phyloP scores from a whole-genome alignment of 768 basidiomycete genomes.

The Boletus pseudo-olivaceus region DNA sequence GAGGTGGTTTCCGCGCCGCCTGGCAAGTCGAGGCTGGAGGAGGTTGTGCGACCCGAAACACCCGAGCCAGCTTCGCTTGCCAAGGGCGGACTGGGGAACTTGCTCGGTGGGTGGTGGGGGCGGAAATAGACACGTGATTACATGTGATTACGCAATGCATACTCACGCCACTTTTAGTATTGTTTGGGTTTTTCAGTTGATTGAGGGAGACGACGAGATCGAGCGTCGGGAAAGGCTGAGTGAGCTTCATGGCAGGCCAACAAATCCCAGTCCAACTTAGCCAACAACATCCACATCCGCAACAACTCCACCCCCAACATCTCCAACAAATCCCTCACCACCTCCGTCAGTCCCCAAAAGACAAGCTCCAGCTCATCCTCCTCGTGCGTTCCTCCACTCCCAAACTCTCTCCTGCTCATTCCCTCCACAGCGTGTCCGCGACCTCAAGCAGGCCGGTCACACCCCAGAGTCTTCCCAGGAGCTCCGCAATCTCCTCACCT shows the following conservation, averaged over 20 bases:
- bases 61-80: constrained; percentile 46
- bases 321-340: constrained; percentile 2
- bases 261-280: constrained; percentile 25
- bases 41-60: constrained; percentile 42
- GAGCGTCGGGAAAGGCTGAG: constrained; percentile 2
- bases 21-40: constrained; percentile 56
- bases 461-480: constrained; percentile 45
- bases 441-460: constrained; percentile 41
- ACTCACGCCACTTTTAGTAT: constrained; percentile 24
- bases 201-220: constrained; percentile 9
- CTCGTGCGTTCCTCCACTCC: constrained; percentile 1
- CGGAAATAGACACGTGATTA: constrained; percentile 26
- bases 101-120: constrained; percentile 87
- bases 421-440: constrained; percentile 39
- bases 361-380: constrained; percentile 25
- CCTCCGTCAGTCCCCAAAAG: constrained; percentile 20
- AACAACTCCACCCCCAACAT: constrained; percentile 8
- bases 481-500: constrained; percentile 38
- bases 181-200: constrained; percentile 18
- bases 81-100: constrained; percentile 55
- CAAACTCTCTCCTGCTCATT: not conserved
- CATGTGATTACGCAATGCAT: not conserved
- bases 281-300: constrained; percentile 18
- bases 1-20: constrained; percentile 19
- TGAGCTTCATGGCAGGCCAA: constrained; percentile 21